Base-by-base conservation (phyloP, 768 basidiomycete species). In the Boletus barrowsii region DNA sequence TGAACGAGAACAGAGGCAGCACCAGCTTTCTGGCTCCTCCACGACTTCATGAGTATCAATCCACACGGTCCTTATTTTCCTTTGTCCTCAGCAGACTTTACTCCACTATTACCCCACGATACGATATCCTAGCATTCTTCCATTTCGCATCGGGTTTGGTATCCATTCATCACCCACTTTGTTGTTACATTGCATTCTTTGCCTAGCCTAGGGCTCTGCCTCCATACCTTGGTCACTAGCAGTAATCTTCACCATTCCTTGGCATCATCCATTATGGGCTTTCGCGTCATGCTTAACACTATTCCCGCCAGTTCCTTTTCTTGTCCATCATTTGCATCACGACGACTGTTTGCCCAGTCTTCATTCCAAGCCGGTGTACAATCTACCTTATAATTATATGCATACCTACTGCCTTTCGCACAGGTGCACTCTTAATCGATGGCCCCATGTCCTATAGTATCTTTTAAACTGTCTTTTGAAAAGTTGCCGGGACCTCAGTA, bases 1-100 rank as follows among this genome's bases (percentile, higher is more conserved):
- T 65, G 87, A 91, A 70, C 82, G 84, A 61, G 81, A 79, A 66
- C 62, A 61, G 56, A 62, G 67, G 62, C 62, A 67, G 52, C 57
- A 56, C 35, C 68, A 65, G 20, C 56, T 58, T 51, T 56, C 60
- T 53, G 52, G 58, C 53, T 47, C 71, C 56, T 61, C 69, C 62
- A 61, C 35, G 52, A 59, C 56, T 51, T 62, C 69, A 69, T 71
- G 66, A 71, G 41, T 51, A 56, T 42, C 42, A 53, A 55, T 39
- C n/a, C 60, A 61, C 63, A 62, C 60, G 35, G 39, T 55, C 55
- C n/a, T 55, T 51, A 49, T 44, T 18, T 37, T 22, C 43, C 46
- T 5, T 42, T 59, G 37, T 53, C 55, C 51, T 49, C 61, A 57
- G 60, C 61, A 65, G 55, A 65, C 56, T 63, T 51, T 56, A 17